Base-by-base conservation (phyloP, 495 filamentous ascomycete species). In the Neurospora sp. region DNA sequence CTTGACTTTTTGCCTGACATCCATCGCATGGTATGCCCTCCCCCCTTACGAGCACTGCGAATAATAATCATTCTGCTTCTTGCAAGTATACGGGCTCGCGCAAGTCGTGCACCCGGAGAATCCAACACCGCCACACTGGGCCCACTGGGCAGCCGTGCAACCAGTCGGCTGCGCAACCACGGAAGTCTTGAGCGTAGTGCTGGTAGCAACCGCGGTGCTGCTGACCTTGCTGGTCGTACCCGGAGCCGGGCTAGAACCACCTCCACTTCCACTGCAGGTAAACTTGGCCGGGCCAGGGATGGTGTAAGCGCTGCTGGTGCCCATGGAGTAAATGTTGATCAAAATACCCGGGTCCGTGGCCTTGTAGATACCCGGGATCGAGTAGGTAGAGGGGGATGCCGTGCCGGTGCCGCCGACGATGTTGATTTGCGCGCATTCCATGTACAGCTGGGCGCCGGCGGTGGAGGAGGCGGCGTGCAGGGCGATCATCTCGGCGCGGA, bases 351-450 rank as follows among this genome's bases (percentile, higher is more conserved):
- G 80, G 77, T 84, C 82, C 38, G 60, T 80, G 31, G 78, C 74
- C 75, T 81, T 82, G 75, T 87, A 87, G 73, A 84, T 79, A 18
- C 85, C 85, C 2, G 85, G 85, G 75, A 87, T 82, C 72, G 78
- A 82, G 72, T 81, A 77, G 2, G 84, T 84, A 18, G 78, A 49
- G 40, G 85, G 80, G 12, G 72, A 75, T 38, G 77, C 81, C 5
- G 76, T 77, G 76, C 83, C 74, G 72, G 73, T 78, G 73, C 83
- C 82, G 54, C 85, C 85, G 39, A 82, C 82, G 37, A 86, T 73
- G 74, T 85, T 85, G 79, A 86, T 82, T 72, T 86, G 84, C 23
- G 84, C 84, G 75, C 84, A 86, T 79, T 86, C 84, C 84, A 85
- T 85, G 70, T 87, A 89, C 35, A 89, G 82, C 77, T 89, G 86